These are phyloP conservation scores for Cyclotella atomus DNA, from an alignment of 108 stramenopile genomes.

Conservation along the genomic window DNA sequence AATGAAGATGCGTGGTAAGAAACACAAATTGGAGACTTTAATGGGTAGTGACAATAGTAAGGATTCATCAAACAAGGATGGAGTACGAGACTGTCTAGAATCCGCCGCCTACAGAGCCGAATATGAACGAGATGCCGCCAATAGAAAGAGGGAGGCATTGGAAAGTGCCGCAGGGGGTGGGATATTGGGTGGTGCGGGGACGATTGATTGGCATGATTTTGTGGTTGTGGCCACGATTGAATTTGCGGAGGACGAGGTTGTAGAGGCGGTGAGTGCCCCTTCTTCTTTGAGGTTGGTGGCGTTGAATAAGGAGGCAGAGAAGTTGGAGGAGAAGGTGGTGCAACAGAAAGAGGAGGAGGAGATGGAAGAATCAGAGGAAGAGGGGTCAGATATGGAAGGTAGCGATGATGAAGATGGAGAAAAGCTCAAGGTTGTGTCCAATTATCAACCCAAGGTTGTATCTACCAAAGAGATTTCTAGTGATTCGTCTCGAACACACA, in stretches of 20 bases:
- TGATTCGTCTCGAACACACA: conserved; percentile 57
- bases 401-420: conserved; percentile 85
- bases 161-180: conserved; percentile 66
- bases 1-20: conserved; percentile 32
- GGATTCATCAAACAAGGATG: not conserved
- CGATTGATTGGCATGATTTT: conserved; percentile 98
- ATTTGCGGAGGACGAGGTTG: conserved; percentile 88
- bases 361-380: conserved; percentile 48
- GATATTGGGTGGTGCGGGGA: conserved; percentile 53
- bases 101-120: conserved; percentile 78
- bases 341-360: conserved; percentile 32
- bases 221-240: conserved; percentile 98
- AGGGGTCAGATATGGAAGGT: conserved; percentile 65
- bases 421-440: conserved; percentile 84
- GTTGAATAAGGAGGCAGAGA: conserved; percentile 25
- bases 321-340: conserved; percentile 5
- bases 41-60: conserved; percentile 16
- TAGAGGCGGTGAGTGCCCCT: conserved; percentile 77
- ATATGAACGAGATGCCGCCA: conserved; percentile 83
- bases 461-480: conserved; percentile 60
- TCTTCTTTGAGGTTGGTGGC: conserved; percentile 60
- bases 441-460: conserved; percentile 93
- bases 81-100: conserved; percentile 50
- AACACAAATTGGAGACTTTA: conserved; percentile 24
- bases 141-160: conserved; percentile 59